These are phyloP conservation scores for Pleurozium schreberi DNA, from an alignment of 225 moss, liverwort and hornwort genomes.

Conservation along the genomic window DNA sequence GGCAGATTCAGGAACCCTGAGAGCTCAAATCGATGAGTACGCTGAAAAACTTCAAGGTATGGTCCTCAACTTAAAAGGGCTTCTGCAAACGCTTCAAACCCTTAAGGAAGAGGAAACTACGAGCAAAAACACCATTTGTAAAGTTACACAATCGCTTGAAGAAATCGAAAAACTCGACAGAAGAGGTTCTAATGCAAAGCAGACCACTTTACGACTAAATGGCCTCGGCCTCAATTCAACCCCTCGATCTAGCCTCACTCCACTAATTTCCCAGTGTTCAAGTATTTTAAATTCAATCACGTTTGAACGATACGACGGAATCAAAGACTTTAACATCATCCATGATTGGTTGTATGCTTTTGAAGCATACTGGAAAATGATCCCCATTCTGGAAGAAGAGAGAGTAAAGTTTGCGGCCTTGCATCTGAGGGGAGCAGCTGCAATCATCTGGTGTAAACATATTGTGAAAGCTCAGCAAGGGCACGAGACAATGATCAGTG, in stretches of 20 bases:
- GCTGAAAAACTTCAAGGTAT: slow-evolving; percentile 3
- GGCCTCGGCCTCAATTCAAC: not conserved
- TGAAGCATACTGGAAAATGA: slow-evolving; percentile 25
- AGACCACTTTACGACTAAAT: not conserved
- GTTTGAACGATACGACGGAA: slow-evolving; percentile 22
- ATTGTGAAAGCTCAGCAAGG: slow-evolving; percentile 15
- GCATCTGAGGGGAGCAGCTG: slow-evolving; percentile 23
- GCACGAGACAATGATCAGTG: slow-evolving; percentile 9
- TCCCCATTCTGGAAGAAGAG: slow-evolving; percentile 9
- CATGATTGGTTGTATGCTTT: slow-evolving; percentile 36
- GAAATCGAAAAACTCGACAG: not conserved
- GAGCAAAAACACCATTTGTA: not conserved
- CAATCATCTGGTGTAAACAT: slow-evolving; percentile 31
- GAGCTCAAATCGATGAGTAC: slow-evolving; percentile 18
- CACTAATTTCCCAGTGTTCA: not conserved
- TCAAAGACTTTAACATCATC: slow-evolving; percentile 21
- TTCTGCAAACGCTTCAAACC: slow-evolving; percentile 8
- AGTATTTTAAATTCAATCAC: slow-evolving; percentile 10
- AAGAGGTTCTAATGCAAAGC: not conserved
- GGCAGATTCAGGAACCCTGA: not conserved
- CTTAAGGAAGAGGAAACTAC: not conserved
- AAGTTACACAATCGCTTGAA: not conserved
- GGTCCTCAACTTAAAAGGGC: not conserved
- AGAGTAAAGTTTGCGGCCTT: slow-evolving; percentile 20
- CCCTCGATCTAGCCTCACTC: not conserved